phyloP scores from a whole-genome alignment of 192 early-diverging fungal species.

The Powellomyces hirtus region DNA sequence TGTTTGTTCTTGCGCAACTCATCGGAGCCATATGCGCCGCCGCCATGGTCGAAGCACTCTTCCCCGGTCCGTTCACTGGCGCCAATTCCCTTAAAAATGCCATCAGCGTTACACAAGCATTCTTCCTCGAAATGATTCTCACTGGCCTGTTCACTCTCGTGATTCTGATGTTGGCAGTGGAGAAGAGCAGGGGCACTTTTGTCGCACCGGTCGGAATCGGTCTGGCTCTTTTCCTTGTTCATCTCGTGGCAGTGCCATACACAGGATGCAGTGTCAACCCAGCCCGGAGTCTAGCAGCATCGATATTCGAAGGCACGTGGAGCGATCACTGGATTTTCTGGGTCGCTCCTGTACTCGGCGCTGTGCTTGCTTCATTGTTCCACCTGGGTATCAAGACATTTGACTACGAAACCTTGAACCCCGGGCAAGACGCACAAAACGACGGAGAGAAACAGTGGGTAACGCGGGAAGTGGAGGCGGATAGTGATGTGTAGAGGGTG shows the following conservation, averaged over 20 bases:
- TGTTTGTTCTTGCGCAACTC: conserved; percentile 59
- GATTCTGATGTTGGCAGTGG: too few relatives aligned
- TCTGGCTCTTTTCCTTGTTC: conserved; percentile 44
- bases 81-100: conserved; percentile 19
- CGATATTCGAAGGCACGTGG: conserved; percentile 46
- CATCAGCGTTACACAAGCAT: conserved; percentile 21
- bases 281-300: conserved; percentile 62
- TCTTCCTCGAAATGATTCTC: conserved; percentile 43
- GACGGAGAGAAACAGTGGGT: not conserved
- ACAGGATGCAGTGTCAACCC: conserved; percentile 62
- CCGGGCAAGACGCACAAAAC: conserved; percentile 26
- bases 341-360: conserved; percentile 51
- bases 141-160: conserved; percentile 38
- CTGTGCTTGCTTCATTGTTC: conserved; percentile 32
- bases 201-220: too few relatives aligned
- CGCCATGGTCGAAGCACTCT: conserved; percentile 27
- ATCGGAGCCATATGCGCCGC: conserved; percentile 55
- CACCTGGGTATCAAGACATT: conserved; percentile 27
- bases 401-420: conserved; percentile 26
- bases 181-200: too few relatives aligned
- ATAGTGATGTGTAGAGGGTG: too few relatives aligned
- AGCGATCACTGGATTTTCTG: conserved; percentile 64
- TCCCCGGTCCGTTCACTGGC: conserved; percentile 27
- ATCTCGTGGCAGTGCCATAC: conserved; percentile 39
- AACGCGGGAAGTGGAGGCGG: not conserved